These are phyloP conservation scores for Lepidium campestre DNA, from an alignment of 441 rosid genomes.

Conservation along the genomic window DNA sequence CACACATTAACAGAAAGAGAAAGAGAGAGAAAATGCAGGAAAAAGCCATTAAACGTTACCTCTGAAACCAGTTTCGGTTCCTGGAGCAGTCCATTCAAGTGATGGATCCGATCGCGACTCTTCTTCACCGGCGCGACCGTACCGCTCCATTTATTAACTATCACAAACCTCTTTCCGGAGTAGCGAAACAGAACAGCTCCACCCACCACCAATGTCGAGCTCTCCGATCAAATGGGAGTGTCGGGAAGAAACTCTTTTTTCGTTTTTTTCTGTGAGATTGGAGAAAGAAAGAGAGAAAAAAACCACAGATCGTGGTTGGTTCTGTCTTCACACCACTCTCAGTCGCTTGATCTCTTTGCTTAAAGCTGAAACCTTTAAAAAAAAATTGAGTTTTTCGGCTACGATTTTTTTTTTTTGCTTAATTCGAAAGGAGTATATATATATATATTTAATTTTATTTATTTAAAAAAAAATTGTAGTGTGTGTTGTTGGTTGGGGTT, in stretches of 20 bases:
- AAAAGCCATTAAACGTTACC: slow-evolving; percentile 30
- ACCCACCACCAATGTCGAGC: slow-evolving; percentile 12
- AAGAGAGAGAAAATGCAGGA: background rate
- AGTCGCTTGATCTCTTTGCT: slow-evolving; percentile 29
- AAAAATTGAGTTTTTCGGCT: background rate
- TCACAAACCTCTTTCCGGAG: background rate
- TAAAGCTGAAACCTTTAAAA: slow-evolving; percentile 5
- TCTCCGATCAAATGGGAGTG: slow-evolving; percentile 35
- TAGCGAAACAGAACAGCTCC: background rate
- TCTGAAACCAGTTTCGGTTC: slow-evolving; percentile 58
- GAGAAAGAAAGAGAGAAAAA: background rate
- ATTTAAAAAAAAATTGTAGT: background rate
- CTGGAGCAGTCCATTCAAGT: slow-evolving; percentile 58
- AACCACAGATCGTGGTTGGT: slow-evolving; percentile 25
- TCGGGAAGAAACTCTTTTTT: background rate
- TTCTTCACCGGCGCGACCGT: slow-evolving; percentile 53
- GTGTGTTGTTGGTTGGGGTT: background rate
- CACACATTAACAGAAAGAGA: slow-evolving; percentile 10
- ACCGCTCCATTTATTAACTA: slow-evolving; percentile 49
- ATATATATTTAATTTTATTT: background rate
- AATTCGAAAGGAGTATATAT: background rate
- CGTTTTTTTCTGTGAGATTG: background rate
- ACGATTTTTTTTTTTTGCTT: background rate
- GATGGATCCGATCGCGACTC: slow-evolving; percentile 70
- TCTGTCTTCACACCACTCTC: slow-evolving; percentile 27